phyloP scores from a whole-genome alignment of 371 early-diverging fungal genomes.

The Mucor circinelloides region DNA sequence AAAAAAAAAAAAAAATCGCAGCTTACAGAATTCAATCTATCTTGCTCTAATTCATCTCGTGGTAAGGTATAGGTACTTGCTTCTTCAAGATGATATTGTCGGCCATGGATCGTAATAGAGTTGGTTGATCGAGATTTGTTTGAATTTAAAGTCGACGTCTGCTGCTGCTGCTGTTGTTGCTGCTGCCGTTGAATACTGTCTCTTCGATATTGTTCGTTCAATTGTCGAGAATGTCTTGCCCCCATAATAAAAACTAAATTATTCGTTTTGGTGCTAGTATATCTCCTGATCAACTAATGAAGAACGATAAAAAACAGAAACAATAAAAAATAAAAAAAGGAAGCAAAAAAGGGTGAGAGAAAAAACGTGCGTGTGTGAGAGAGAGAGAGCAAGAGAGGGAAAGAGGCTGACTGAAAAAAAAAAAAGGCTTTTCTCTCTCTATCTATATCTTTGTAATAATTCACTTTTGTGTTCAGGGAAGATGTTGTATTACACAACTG shows the following conservation, averaged over 20 bases:
- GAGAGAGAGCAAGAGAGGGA: conserved; percentile 11
- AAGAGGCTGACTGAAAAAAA: neutral
- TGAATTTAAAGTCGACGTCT: neutral
- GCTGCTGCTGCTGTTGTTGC: conserved; percentile 10
- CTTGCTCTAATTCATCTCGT: conserved; percentile 52
- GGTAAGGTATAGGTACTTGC: conserved; percentile 43
- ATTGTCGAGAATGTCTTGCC: conserved; percentile 23
- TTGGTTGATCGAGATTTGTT: conserved; percentile 12
- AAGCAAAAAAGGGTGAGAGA: conserved; percentile 11
- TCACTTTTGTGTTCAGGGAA: neutral
- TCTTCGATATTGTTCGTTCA: conserved; percentile 1
- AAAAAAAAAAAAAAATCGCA: neutral
- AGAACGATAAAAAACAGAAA: neutral
- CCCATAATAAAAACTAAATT: conserved; percentile 18
- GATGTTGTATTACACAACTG: conserved; percentile 1
- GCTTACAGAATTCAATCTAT: conserved; percentile 49
- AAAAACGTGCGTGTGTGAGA: neutral
- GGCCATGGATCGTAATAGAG: conserved; percentile 40
- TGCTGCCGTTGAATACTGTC: conserved; percentile 7
- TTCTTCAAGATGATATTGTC: conserved; percentile 43
- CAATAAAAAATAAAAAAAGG: conserved; percentile 13
- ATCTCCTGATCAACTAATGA: neutral
- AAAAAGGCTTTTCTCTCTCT: neutral
- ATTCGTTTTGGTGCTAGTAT: neutral
- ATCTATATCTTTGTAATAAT: neutral